A percentile compares a stretch with the other conserved stretches of the same genome.
These are phyloP conservation scores for Fraxinus sp. DNA, from an alignment of 305 asterid species.

Conservation along the genomic window DNA sequence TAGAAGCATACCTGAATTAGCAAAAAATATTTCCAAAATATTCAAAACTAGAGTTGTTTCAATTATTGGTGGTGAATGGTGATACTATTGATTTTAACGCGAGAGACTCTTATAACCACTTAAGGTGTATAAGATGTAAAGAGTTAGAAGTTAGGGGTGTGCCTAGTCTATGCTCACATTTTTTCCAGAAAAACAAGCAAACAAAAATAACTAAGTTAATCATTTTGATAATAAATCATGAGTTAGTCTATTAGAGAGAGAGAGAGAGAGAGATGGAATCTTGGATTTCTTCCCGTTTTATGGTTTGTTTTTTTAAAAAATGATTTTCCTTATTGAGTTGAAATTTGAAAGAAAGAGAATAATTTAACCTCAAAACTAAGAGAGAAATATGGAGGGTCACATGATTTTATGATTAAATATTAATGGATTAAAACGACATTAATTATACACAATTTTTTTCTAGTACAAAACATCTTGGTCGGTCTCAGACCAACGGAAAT, in stretches of 20 bases:
- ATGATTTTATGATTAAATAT: neutral
- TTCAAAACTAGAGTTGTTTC: no score
- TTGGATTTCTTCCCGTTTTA: neutral
- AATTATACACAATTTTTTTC: neutral
- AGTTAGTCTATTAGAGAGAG: neutral
- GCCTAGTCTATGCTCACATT: no score
- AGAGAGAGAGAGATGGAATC: neutral
- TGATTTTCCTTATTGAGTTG: neutral
- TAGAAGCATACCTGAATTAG: no score
- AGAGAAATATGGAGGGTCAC: constrained; percentile 26
- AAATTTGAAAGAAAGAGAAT: constrained; percentile 13
- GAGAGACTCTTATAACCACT: no score
- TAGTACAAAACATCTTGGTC: neutral
- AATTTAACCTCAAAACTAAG: neutral
- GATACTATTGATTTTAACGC: no score
- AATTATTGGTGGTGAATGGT: no score
- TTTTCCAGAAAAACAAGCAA: no score
- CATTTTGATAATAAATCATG: no score
- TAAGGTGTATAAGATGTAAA: no score
- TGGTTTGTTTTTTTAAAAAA: neutral
- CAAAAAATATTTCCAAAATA: no score
- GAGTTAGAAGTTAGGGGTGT: no score
- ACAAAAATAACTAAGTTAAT: no score
- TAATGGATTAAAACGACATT: neutral
- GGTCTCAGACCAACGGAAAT: neutral